phyloP scores from a whole-genome alignment of 129 eudicot species.

The Daucus carota region DH1_v3.0 NC_030385.2:42500001-42500500 shows the following conservation, averaged over 20 bases:
- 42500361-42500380: too few relatives aligned
- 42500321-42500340: too few relatives aligned
- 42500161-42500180: background rate
- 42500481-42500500: too few relatives aligned
- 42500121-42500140: background rate
- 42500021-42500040: background rate
- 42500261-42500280: background rate
- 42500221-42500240: background rate
- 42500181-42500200: background rate
- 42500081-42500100: background rate
- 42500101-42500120: background rate
- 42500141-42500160: background rate
- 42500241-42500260: background rate
- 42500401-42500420: too few relatives aligned
- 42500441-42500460: too few relatives aligned
- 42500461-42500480: too few relatives aligned
- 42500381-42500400: too few relatives aligned
- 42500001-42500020: background rate
- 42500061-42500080: background rate
- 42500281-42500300: background rate
- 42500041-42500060: background rate
- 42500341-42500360: too few relatives aligned
- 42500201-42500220: background rate
- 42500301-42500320: too few relatives aligned
- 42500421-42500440: too few relatives aligned